Base-by-base conservation (phyloP, 345 rosid genomes). In the Moricandia arvensis region DNA sequence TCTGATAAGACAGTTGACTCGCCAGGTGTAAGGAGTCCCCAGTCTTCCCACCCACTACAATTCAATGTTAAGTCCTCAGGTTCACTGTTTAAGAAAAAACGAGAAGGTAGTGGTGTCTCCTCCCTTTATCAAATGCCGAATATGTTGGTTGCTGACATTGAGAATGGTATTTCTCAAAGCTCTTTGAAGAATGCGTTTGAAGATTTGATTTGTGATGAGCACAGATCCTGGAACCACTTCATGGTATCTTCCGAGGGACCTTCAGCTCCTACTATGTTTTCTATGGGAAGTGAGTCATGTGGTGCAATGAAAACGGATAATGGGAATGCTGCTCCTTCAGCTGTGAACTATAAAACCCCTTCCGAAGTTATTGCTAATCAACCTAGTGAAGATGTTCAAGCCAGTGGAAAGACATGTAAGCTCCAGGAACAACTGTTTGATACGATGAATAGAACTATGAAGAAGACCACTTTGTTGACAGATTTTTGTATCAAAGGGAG, bases 1-100 rank as follows among this genome's bases (percentile, higher is more conserved):
- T 75, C 81, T 7, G 88, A 90, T 35, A 74, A 59, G 57, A 7
- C 57, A 15, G 57, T 16, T 49, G 57, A 81, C 77, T 86, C 90
- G 35, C 88, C 87, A 15, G 85, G 87, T 85, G 87, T 84, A 83
- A 87, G 66, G 79, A 88, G 89, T 71, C 89, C 85, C 72, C 76
- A 75, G 1, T 72, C 75, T 67, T 78, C 86, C 51, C 79, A 64
- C 74, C 77, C 82, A 54, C 70, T 78, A 53, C 75, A 69, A 55
- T 79, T 79, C 74, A 66, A 71, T 79, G 77, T 80, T 35, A 77
- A 75, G 55, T 54, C 60, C 47, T 68, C 74, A 13, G 3, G 72
- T 59, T 60, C 79, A 45, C 78, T 80, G 13, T 57, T 72, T 71
- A 64, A n/a, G 63, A 80, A 75, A 73, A 83, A 75, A 12, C 59